phyloP scores from a whole-genome alignment of 768 basidiomycete genomes.

The Boletus patriciae region DNA sequence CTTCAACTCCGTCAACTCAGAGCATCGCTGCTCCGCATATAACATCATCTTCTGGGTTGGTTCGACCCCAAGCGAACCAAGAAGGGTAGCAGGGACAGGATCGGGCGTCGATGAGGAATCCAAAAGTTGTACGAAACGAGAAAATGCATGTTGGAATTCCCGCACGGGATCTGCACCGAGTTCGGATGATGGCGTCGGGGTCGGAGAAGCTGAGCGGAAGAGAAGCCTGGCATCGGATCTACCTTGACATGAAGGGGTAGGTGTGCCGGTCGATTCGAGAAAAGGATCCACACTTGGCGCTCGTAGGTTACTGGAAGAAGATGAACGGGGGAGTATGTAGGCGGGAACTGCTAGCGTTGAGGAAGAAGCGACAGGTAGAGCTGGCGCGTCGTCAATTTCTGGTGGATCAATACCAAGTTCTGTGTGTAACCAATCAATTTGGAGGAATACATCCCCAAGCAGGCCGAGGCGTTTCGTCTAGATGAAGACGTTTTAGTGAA shows the following conservation, averaged over 20 bases:
- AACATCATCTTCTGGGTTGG: slow-evolving; percentile 72
- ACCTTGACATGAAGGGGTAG: slow-evolving; percentile 48
- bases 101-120: slow-evolving; percentile 39
- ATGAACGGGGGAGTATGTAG: slow-evolving; percentile 47
- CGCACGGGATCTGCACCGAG: slow-evolving; percentile 13
- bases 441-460: slow-evolving; percentile 61
- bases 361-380: slow-evolving; percentile 32
- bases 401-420: slow-evolving; percentile 78
- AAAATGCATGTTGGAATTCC: slow-evolving; percentile 60
- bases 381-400: slow-evolving; percentile 46
- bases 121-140: slow-evolving; percentile 59
- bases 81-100: slow-evolving; percentile 21
- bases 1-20: slow-evolving; percentile 71
- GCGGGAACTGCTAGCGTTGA: slow-evolving; percentile 39
- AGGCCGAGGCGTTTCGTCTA: slow-evolving; percentile 69
- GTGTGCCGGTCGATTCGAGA: slow-evolving; percentile 37
- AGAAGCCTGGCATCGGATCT: slow-evolving; percentile 37
- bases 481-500: slow-evolving; percentile 1
- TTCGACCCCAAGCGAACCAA: slow-evolving; percentile 54
- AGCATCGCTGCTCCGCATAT: slow-evolving; percentile 62
- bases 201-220: slow-evolving; percentile 30
- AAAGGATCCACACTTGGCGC: slow-evolving; percentile 28
- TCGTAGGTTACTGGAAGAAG: slow-evolving; percentile 32
- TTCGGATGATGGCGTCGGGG: slow-evolving; percentile 12
- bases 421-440: slow-evolving; percentile 79